Conservation (phyloP, 2,329 filamentous ascomycete genomes). For the Eutypella sp. region DNA sequence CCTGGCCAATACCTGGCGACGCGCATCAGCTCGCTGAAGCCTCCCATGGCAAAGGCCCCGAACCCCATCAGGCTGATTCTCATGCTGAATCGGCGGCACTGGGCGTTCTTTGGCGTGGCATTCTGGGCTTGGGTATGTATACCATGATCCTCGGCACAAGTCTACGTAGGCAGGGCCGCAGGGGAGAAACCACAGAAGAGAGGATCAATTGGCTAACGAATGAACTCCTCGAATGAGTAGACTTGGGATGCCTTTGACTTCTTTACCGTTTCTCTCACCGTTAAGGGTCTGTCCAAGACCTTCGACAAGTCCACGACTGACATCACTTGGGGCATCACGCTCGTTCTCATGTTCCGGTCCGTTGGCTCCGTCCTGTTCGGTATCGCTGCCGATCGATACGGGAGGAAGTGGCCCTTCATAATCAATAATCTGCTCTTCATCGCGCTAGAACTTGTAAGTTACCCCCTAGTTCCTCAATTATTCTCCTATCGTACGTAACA, state of each 20-base stretch:
- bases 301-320: constrained; percentile 52
- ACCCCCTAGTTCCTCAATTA: neutral
- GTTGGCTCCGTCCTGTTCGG: constrained; percentile 51
- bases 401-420: constrained; percentile 68
- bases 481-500: no score
- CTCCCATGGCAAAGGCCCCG: constrained; percentile 48
- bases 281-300: constrained; percentile 45
- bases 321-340: constrained; percentile 61
- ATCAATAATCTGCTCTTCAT: constrained; percentile 71
- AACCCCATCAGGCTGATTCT: constrained; percentile 48
- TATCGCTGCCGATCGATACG: constrained; percentile 51
- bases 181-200: no score
- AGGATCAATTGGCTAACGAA: neutral
- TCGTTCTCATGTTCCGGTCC: constrained; percentile 58
- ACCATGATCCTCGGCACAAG: neutral
- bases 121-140: constrained; percentile 51
- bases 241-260: constrained; percentile 64
- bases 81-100: constrained; percentile 45
- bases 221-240: constrained; percentile 25
- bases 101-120: constrained; percentile 51
- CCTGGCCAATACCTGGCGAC: constrained; percentile 42
- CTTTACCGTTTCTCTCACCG: constrained; percentile 58
- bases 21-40: constrained; percentile 51
- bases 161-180: no score
- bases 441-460: constrained; percentile 62